Base-by-base conservation (phyloP, 441 rosid genomes). In the Jatropha podagrica region DNA sequence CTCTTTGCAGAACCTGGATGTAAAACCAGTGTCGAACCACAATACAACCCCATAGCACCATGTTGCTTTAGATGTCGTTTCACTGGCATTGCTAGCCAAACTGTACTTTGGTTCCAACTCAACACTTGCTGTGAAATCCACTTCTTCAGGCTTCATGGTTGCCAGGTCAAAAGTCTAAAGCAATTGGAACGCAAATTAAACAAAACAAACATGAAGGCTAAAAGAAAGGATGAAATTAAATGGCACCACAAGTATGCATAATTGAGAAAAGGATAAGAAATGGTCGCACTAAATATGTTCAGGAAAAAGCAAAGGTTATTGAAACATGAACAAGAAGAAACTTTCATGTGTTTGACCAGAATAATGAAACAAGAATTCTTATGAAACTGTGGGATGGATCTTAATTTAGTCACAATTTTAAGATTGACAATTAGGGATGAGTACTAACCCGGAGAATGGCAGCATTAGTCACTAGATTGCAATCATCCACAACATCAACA, bases 1-100 rank as follows among this genome's bases (percentile, higher is more conserved):
- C 82, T 93, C 96, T 88, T 86, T 92, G 91, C 99, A 95, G 86
- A 91, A 93, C 76, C 98, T 87, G 83, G 76, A 48, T 4, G 97
- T 89, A 80, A 95, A 95, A 76, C 93, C 96, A 46, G 96, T 89
- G 26, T 93, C 98, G 3, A 95, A 95, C 99, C 99, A 93, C 77
- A 95, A 65, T 38, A 92, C 96, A 61, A 88, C 80, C 55, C 99
- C 99, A 65, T 88, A 84, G 74, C 99, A 95, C 79, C 82, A 71
- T 69, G 79, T 46, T 68, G 32, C 32, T 32, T 80, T 67, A 2
- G 77, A 63, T 48, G 76, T 71, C 4, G 65, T n/a, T 63, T 74
- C 80, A 1, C 5, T 65, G 41, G 83, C 80, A 52, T 74, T 68
- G 37, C 78, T 78, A 18, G 72, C 73, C 20, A 26, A 15, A 55